Evolutionary conservation across 306 rosid genomes (phyloP).

Genomic region (Glycine latifolia): DNA sequence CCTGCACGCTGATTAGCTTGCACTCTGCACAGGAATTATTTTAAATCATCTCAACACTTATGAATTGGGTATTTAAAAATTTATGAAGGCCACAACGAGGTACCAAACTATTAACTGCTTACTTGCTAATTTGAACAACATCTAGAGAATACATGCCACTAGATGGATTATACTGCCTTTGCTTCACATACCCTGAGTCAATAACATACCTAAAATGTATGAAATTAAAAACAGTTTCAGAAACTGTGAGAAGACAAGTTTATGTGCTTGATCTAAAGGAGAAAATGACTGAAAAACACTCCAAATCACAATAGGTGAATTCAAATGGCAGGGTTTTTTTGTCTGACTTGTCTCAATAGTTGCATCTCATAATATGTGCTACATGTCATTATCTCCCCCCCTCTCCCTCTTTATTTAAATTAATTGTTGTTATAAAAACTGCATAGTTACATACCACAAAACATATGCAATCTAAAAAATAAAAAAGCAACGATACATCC

Average conservation of each 20-base stretch:
- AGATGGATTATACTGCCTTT: conserved; percentile 92
- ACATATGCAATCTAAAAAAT: conserved; percentile 25
- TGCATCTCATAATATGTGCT: conserved; percentile 8
- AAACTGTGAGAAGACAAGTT: conserved; percentile 29
- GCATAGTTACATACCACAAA: not conserved
- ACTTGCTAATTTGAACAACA: conserved; percentile 99
- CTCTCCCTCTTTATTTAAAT: not conserved
- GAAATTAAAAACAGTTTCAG: conserved; percentile 34
- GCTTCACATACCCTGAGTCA: conserved; percentile 98
- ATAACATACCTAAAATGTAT: conserved; percentile 78
- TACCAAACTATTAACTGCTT: conserved; percentile 45
- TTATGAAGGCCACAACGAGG: conserved; percentile 32
- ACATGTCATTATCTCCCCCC: conserved; percentile 5
- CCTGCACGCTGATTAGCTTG: conserved; percentile 98
- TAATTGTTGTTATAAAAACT: conserved; percentile 25
- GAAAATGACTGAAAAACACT: conserved; percentile 23
- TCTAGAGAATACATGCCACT: conserved; percentile 97
- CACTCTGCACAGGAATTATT: conserved; percentile 67
- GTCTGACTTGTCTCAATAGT: conserved; percentile 1
- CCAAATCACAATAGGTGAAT: conserved; percentile 34
- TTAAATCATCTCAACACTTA: not conserved
- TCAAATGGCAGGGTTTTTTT: conserved; percentile 23
- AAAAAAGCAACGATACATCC: conserved; percentile 33
- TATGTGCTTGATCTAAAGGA: conserved; percentile 32
- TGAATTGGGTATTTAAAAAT: conserved; percentile 5